A percentile compares a stretch with the other conserved stretches of the same genome.
phyloP scores from a whole-genome alignment of 768 basidiomycete genomes.

The Rhodosporidiobolus odoratus region DNA sequence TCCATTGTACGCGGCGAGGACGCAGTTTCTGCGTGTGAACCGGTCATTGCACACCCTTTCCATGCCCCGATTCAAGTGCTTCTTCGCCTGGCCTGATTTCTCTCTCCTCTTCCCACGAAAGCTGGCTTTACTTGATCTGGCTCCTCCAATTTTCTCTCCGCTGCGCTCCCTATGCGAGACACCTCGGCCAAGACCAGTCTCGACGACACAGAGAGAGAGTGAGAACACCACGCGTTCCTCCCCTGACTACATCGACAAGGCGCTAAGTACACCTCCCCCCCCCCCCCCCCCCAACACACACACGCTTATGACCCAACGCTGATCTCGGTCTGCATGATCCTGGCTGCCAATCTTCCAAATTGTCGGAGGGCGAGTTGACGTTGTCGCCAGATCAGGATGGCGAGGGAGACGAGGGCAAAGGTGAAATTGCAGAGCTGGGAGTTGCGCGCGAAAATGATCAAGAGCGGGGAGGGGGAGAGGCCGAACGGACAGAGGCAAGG shows the following conservation, averaged over 20 bases:
- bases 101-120: neutral
- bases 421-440: constrained; percentile 25
- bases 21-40: too few species aligned
- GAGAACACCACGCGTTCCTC: too few species aligned
- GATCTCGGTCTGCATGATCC: constrained; percentile 34
- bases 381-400: constrained; percentile 16
- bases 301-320: neutral
- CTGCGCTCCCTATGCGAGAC: too few species aligned
- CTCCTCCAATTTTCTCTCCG: too few species aligned
- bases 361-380: constrained; percentile 24
- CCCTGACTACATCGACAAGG: too few species aligned
- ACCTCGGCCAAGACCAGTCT: too few species aligned
- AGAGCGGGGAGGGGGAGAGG: neutral
- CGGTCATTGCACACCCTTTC: too few species aligned
- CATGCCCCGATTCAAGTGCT: neutral
- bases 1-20: too few species aligned
- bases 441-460: neutral
- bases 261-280: too few species aligned
- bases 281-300: too few species aligned
- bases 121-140: too few species aligned
- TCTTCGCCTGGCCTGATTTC: neutral
- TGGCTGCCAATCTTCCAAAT: constrained; percentile 19
- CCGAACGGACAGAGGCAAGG: neutral
- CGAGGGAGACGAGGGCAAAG: constrained; percentile 11
- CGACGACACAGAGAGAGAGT: too few species aligned